Base-by-base conservation (phyloP, 306 rosid genomes). In the Casuarina equisetifolia region DNA sequence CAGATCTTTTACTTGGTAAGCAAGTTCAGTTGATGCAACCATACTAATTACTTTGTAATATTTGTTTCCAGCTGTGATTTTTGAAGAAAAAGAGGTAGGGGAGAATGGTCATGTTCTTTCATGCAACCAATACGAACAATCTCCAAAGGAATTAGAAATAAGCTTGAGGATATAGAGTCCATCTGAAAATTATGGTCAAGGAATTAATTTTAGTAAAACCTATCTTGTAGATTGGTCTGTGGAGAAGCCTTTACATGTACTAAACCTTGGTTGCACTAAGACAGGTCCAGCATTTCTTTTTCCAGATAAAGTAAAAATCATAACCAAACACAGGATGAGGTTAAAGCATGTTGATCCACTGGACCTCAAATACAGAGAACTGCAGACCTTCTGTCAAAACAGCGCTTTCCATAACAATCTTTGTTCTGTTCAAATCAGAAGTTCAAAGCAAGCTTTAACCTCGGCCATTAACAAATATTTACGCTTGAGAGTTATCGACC, bases 1-100 rank as follows among this genome's bases (percentile, higher is more conserved):
- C 69, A 75, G 74, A 77, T 77, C 72, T 36, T 36, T 45, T 68
- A 43, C 50, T 42, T 4, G 88, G 95, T 90, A 85, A 76, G 88
- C 48, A 72, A 61, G 9, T 72, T 69, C 54, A 58, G 52, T 16
- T 52, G 45, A 55, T 46, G 6, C 53, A 42, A 52, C 40, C 50
- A 13, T n/a, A 42, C 49, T 12, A 66, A 9, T 66, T 16, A 16
- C 7, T 66, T 4, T 7, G 15, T 49, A 61, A 35, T 17, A 35
- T 5, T 11, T 9, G 7, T 66, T 66, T 67, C n/a, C 11, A 67
- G 2, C 66, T 39, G 13, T 6, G 19, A 76, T 67, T 53, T 42
- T 42, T n/a, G 62, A 42, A 44, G 5, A 68, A 53, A 4, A 25
- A 19, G 55, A 20, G 64, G 48, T 42, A 53, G 25, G 54, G 11